Evolutionary conservation across 352 stramenopile genomes (phyloP).

Genomic region (Phytophthora tubulina): DNA sequence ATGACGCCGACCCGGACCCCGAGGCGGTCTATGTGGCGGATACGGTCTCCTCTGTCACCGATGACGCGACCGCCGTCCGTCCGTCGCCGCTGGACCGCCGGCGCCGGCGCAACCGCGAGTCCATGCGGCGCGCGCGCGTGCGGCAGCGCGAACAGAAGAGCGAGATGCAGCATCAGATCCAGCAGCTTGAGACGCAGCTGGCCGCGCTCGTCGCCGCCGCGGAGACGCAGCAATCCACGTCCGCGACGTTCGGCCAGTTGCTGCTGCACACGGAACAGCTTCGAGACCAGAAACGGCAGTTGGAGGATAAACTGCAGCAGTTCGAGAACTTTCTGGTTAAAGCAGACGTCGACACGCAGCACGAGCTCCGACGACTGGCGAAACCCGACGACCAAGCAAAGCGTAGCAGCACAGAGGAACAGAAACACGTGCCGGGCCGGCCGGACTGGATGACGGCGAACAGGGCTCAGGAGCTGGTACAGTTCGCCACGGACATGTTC

Average conservation of each 20-base stretch:
- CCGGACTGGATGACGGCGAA: constrained; percentile 29
- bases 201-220: constrained; percentile 17
- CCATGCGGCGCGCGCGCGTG: constrained; percentile 52
- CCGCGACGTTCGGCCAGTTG: constrained; percentile 29
- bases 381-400: constrained; percentile 8
- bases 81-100: constrained; percentile 38
- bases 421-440: constrained; percentile 14
- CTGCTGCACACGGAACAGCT: constrained; percentile 39
- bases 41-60: neutral
- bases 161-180: constrained; percentile 42
- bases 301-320: constrained; percentile 27
- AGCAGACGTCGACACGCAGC: constrained; percentile 24
- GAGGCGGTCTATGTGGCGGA: neutral
- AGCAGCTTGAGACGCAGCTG: constrained; percentile 44
- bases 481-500: constrained; percentile 37
- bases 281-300: constrained; percentile 26
- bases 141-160: constrained; percentile 37
- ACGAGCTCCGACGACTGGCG: constrained; percentile 12
- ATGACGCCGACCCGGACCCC: neutral
- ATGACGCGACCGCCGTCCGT: neutral
- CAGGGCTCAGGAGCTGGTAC: constrained; percentile 23
- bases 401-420: constrained; percentile 10
- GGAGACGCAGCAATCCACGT: constrained; percentile 2
- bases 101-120: constrained; percentile 53
- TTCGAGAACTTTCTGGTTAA: constrained; percentile 38